These are phyloP conservation scores for Candida ficus DNA, from an alignment of 805 yeast species.

Conservation along the genomic window DNA sequence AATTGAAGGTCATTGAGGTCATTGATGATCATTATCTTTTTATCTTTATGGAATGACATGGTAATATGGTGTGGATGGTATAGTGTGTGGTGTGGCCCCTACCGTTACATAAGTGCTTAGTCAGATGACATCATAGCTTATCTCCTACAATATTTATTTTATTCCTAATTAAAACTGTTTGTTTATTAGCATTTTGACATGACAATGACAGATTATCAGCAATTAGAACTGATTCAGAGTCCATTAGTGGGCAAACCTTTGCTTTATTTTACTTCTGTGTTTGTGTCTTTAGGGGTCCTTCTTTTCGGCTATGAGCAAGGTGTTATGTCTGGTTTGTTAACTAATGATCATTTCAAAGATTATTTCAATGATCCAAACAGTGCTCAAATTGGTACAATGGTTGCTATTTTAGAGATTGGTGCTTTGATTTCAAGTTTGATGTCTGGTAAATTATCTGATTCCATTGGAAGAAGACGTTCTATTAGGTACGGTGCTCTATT, in stretches of 20 bases:
- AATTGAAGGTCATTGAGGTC: too few species aligned
- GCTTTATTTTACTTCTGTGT: constrained; percentile 24
- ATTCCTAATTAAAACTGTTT: too few species aligned
- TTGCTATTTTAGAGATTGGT: constrained; percentile 84
- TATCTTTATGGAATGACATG: too few species aligned
- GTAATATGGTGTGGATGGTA: too few species aligned
- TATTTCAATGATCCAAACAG: constrained; percentile 74
- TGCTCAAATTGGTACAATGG: constrained; percentile 76
- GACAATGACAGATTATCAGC: constrained; percentile 24
- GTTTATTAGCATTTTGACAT: too few species aligned
- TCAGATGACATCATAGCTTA: too few species aligned
- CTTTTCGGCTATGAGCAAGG: constrained; percentile 85
- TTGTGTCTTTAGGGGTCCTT: constrained; percentile 33
- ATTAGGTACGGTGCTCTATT: constrained; percentile 75
- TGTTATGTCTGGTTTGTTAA: constrained; percentile 81
- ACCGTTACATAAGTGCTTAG: too few species aligned
- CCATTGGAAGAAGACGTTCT: constrained; percentile 72
- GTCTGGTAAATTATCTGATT: constrained; percentile 75
- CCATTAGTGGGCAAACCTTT: constrained; percentile 25
- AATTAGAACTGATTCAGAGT: constrained; percentile 20
- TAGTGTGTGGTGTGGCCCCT: too few species aligned
- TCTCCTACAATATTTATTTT: too few species aligned
- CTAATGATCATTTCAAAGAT: constrained; percentile 61
- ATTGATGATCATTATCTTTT: too few species aligned
- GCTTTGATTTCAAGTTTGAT: constrained; percentile 75